Evolutionary conservation across 1,139 yeast genomes (phyloP).

Genomic region (Debaryomyces sp.): DNA sequence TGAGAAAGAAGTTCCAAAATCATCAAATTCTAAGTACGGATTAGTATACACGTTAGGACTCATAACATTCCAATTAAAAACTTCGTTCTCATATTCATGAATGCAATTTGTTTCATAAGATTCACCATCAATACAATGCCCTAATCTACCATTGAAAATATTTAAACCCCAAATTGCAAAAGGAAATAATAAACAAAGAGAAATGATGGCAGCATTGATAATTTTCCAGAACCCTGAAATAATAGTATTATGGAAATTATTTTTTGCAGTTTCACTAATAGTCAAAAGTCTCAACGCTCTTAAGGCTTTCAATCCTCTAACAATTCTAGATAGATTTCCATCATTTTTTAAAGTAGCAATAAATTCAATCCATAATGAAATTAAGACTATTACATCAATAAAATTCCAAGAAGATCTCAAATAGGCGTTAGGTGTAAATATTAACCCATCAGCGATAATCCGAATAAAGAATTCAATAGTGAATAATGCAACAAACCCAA

Average conservation of each 20-base stretch:
- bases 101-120: constrained; percentile 47
- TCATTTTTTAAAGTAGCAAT: constrained; percentile 59
- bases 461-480: constrained; percentile 72
- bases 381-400: constrained; percentile 73
- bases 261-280: constrained; percentile 74
- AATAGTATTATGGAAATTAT: constrained; percentile 78
- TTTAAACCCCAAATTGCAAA: constrained; percentile 91
- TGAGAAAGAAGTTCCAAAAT: constrained; percentile 65
- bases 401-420: constrained; percentile 82
- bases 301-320: constrained; percentile 83
- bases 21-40: constrained; percentile 69
- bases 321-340: constrained; percentile 63
- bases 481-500: constrained; percentile 64
- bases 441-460: constrained; percentile 82
- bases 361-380: constrained; percentile 80
- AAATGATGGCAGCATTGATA: constrained; percentile 71
- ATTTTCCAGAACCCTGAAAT: constrained; percentile 81
- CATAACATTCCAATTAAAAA: constrained; percentile 75
- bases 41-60: constrained; percentile 72
- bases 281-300: constrained; percentile 85
- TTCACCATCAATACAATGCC: constrained; percentile 68
- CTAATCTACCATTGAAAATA: constrained; percentile 73
- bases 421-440: constrained; percentile 84
- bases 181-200: constrained; percentile 78
- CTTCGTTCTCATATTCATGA: constrained; percentile 62